phyloP scores from a whole-genome alignment of 2,329 filamentous ascomycete species.

The Fusarium oligoseptatum region DNA sequence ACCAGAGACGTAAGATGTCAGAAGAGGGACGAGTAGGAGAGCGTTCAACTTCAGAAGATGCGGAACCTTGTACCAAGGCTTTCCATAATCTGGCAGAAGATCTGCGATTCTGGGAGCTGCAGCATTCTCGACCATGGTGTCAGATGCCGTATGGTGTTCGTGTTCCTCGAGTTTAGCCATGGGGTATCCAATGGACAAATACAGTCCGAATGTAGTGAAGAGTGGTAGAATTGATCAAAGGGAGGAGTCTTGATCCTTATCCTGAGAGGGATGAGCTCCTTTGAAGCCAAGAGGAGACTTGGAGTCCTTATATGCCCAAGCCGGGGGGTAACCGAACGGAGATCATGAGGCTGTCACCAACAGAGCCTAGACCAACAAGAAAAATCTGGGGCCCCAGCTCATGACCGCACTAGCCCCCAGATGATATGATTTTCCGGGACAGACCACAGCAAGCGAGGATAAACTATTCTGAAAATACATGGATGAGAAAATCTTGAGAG shows the following conservation, averaged over 20 bases:
- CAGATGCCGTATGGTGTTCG: neutral
- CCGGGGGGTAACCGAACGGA: neutral
- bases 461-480: neutral
- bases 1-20: slow-evolving; percentile 54
- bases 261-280: neutral
- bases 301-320: neutral
- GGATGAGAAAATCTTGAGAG: neutral
- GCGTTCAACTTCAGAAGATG: slow-evolving; percentile 34
- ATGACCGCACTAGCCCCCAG: neutral
- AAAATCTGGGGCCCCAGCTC: slow-evolving; percentile 6
- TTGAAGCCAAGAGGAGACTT: neutral
- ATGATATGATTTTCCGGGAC: slow-evolving; percentile 5
- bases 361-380: neutral
- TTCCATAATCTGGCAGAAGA: neutral
- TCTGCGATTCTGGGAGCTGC: neutral
- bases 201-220: neutral
- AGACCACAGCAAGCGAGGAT: neutral
- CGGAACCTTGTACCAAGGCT: slow-evolving; percentile 8
- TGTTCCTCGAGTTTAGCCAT: neutral
- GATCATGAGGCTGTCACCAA: neutral
- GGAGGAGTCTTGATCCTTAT: neutral
- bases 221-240: neutral
- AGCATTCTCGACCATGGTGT: neutral
- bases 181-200: neutral
- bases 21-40: slow-evolving; percentile 50